Evolutionary conservation across 2,329 filamentous ascomycete genomes (phyloP).

Genomic region (Pseudodiploospora longispora): DNA sequence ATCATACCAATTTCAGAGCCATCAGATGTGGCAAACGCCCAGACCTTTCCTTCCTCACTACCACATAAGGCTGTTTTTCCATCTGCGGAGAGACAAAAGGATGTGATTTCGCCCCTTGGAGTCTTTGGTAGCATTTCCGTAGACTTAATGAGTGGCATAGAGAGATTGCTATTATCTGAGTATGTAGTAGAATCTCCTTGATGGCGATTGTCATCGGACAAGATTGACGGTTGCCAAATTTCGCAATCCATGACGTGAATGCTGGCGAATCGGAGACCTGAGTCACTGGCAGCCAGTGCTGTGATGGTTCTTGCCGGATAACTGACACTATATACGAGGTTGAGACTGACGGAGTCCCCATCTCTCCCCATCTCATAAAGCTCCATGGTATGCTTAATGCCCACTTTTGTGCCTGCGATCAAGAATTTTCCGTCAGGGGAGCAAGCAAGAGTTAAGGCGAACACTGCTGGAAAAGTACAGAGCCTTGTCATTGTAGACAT

Average conservation of each 20-base stretch:
- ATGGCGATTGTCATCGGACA: too few species aligned
- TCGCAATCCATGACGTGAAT: slow-evolving; percentile 2
- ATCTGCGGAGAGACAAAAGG: slow-evolving; percentile 1
- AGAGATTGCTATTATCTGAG: too few species aligned
- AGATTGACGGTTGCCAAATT: not conserved
- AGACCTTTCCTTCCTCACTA: slow-evolving; percentile 1
- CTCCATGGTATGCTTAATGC: not conserved
- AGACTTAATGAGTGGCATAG: too few species aligned
- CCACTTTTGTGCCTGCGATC: not conserved
- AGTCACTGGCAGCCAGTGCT: not conserved
- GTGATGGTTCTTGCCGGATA: not conserved
- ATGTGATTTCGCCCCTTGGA: not conserved
- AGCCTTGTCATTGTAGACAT: not conserved
- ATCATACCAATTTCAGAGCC: slow-evolving; percentile 1
- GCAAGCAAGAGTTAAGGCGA: not conserved
- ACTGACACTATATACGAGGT: not conserved
- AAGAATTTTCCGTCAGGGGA: slow-evolving; percentile 2
- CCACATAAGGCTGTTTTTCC: slow-evolving; percentile 1
- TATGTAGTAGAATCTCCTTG: too few species aligned
- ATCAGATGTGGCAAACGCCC: not conserved
- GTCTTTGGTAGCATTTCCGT: too few species aligned
- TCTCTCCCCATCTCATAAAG: slow-evolving; percentile 1
- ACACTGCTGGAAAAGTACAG: not conserved
- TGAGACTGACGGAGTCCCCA: not conserved
- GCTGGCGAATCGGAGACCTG: slow-evolving; percentile 1